A percentile compares a stretch with the other conserved stretches of the same genome.
phyloP scores from a whole-genome alignment of 768 basidiomycete species.

The Lactifluus rugatus region DNA sequence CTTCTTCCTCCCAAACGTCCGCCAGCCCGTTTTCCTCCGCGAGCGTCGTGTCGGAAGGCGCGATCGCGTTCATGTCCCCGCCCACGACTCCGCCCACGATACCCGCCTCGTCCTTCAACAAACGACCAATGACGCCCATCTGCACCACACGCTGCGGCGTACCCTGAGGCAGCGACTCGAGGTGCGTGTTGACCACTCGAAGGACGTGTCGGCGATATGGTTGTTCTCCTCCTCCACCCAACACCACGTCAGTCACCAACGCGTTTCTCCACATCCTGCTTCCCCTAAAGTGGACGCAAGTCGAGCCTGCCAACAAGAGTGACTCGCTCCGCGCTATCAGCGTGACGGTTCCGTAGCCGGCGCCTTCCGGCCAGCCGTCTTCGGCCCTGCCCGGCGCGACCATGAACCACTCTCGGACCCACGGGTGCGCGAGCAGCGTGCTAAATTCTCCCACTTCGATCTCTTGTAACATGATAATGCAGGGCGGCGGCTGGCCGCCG shows the following conservation, averaged over 20 bases:
- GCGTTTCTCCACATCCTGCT: slow-evolving; percentile 46
- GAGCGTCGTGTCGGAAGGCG: slow-evolving; percentile 34
- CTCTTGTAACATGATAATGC: slow-evolving; percentile 64
- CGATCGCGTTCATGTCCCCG: slow-evolving; percentile 68
- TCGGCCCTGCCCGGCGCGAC: slow-evolving; percentile 44
- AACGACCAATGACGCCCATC: slow-evolving; percentile 40
- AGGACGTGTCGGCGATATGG: slow-evolving; percentile 31
- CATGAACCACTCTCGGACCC: slow-evolving; percentile 53
- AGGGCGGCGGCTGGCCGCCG: slow-evolving; percentile 40
- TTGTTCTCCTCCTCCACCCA: slow-evolving; percentile 23
- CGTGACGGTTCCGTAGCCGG: slow-evolving; percentile 58
- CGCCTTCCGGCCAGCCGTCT: slow-evolving; percentile 41
- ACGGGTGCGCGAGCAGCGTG: slow-evolving; percentile 43
- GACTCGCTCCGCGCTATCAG: slow-evolving; percentile 43
- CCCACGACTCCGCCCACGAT: slow-evolving; percentile 52
- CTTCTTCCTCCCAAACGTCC: slow-evolving; percentile 44
- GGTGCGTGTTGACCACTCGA: slow-evolving; percentile 62
- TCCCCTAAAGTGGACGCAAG: slow-evolving; percentile 43
- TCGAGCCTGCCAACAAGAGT: slow-evolving; percentile 38
- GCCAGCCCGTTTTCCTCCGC: slow-evolving; percentile 37
- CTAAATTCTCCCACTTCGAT: slow-evolving; percentile 38
- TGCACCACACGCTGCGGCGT: slow-evolving; percentile 35
- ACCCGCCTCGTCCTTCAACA: slow-evolving; percentile 37
- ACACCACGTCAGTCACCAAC: slow-evolving; percentile 44
- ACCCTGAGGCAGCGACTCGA: slow-evolving; percentile 52